Conservation (phyloP, 257 asterid genomes). For the Sherardia arvensis region DNA sequence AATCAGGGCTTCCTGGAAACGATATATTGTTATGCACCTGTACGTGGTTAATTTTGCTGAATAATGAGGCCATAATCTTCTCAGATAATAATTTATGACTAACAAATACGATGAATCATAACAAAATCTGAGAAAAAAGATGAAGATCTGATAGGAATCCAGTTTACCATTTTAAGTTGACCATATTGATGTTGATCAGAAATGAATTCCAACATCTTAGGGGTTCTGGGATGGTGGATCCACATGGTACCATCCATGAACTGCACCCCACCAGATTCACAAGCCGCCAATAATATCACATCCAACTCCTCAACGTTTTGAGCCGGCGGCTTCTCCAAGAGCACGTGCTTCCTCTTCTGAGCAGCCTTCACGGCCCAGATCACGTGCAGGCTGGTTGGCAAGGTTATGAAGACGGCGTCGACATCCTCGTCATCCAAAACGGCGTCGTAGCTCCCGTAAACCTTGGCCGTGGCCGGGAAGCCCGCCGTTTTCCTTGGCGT, state of each 20-base stretch:
- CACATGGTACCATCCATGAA: constrained; percentile 31
- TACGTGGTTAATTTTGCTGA: not conserved
- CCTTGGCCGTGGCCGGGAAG: constrained; percentile 20
- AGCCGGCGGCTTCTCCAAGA: constrained; percentile 41
- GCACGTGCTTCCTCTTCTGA: too few relatives aligned
- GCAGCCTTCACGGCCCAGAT: constrained; percentile 40
- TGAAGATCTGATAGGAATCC: too few relatives aligned
- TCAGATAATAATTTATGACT: not conserved
- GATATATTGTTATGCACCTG: constrained; percentile 52
- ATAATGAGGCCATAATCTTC: not conserved
- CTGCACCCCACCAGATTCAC: constrained; percentile 38
- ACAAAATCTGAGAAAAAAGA: too few relatives aligned
- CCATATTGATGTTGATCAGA: not conserved
- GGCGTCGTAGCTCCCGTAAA: too few relatives aligned
- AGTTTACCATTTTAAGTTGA: not conserved
- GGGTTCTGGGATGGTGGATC: not conserved
- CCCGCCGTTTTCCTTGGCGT: constrained; percentile 24
- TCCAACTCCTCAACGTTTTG: constrained; percentile 28
- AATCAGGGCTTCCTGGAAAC: constrained; percentile 26
- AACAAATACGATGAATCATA: not conserved
- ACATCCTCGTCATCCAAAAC: constrained; percentile 32
- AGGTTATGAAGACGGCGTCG: constrained; percentile 36
- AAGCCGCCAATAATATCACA: constrained; percentile 26
- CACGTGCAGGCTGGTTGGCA: constrained; percentile 39
- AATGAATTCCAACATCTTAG: not conserved